Conservation (phyloP, 139 green algal genomes). For the Nannochloris sp. region DNA sequence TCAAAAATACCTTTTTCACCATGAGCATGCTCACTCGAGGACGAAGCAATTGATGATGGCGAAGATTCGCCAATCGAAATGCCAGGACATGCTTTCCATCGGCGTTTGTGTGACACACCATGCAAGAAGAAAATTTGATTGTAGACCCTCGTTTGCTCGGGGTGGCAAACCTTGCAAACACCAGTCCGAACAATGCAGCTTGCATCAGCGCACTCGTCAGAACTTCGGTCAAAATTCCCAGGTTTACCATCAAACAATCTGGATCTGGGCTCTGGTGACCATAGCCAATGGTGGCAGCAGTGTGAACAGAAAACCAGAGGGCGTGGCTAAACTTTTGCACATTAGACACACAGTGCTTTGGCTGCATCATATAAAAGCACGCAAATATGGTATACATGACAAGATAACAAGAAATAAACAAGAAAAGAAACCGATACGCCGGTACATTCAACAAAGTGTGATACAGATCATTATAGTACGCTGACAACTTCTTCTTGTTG, state of each 20-base stretch:
- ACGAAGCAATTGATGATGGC: constrained; percentile 41
- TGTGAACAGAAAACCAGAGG: constrained; percentile 50
- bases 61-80: constrained; percentile 58
- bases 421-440: neutral
- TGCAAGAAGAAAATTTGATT: constrained; percentile 44
- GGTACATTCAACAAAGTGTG: constrained; percentile 40
- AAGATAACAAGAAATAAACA: constrained; percentile 6
- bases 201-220: constrained; percentile 33
- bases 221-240: constrained; percentile 38
- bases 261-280: constrained; percentile 34
- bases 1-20: constrained; percentile 6
- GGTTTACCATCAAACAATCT: constrained; percentile 38
- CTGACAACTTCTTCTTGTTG: neutral
- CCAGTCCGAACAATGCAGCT: constrained; percentile 56
- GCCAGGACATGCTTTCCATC: constrained; percentile 36
- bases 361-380: constrained; percentile 28
- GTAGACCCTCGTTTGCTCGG: constrained; percentile 31
- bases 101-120: constrained; percentile 11
- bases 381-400: constrained; percentile 34
- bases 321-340: constrained; percentile 30
- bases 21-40: constrained; percentile 28
- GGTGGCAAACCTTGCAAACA: constrained; percentile 53
- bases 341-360: constrained; percentile 31
- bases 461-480: constrained; percentile 31
- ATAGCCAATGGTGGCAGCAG: constrained; percentile 27